A percentile compares a stretch with the other conserved stretches of the same genome.
These are phyloP conservation scores for Chlamydomonas eustigma DNA, from an alignment of 139 green algal genomes.

Conservation along the genomic window DNA sequence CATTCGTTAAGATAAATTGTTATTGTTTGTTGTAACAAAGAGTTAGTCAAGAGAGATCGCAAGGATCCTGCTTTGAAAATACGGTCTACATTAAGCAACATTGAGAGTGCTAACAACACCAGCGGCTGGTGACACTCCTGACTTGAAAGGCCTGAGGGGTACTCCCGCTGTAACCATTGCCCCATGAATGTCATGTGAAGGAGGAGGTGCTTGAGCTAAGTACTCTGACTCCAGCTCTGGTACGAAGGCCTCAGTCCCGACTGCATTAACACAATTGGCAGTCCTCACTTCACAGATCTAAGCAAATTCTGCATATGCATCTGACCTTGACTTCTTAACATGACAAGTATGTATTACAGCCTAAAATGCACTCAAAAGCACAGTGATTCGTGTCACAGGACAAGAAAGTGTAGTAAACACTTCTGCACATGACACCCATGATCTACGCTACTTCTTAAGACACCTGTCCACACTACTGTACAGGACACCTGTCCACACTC, in stretches of 20 bases:
- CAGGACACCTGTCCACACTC: too few species aligned
- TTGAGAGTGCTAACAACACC: constrained; percentile 8
- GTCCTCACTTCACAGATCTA: too few species aligned
- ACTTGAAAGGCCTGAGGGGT: constrained; percentile 33
- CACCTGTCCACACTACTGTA: too few species aligned
- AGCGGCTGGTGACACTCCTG: constrained; percentile 11
- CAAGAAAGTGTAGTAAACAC: too few species aligned
- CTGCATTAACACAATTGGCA: constrained; percentile 20
- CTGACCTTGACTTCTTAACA: neutral
- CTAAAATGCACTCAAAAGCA: neutral
- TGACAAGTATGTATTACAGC: neutral
- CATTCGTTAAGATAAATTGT: neutral
- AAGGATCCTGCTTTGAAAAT: neutral
- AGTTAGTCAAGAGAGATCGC: neutral
- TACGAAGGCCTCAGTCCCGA: constrained; percentile 35
- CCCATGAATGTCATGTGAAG: constrained; percentile 10
- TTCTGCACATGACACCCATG: too few species aligned
- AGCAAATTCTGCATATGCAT: neutral
- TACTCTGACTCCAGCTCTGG: constrained; percentile 21
- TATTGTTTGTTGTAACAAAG: neutral
- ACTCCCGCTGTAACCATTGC: constrained; percentile 29
- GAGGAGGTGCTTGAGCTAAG: neutral
- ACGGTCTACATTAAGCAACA: too few species aligned
- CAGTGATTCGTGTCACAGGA: neutral
- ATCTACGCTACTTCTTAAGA: too few species aligned